Evolutionary conservation across 2,329 filamentous ascomycete species (phyloP).

Genomic region (Hypomyces perniciosus): DNA sequence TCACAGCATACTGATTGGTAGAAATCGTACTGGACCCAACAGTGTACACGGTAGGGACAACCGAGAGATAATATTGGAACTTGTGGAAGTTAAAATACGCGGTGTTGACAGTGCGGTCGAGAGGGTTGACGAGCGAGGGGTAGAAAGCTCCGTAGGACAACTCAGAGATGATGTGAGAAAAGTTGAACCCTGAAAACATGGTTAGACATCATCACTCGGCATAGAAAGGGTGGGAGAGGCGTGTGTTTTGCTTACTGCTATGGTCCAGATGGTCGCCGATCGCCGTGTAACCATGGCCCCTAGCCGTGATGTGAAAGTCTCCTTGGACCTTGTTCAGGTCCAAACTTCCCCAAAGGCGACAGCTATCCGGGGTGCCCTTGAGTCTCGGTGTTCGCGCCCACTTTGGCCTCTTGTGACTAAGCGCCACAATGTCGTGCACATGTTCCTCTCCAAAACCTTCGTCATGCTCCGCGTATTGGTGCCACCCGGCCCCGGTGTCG

Average conservation of each 20-base stretch:
- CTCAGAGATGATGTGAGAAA: constrained; percentile 93
- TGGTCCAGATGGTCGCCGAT: constrained; percentile 76
- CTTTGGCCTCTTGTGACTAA: constrained; percentile 57
- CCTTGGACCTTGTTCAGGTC: constrained; percentile 96
- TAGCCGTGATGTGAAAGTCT: constrained; percentile 94
- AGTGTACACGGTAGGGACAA: constrained; percentile 92
- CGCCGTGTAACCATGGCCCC: constrained; percentile 91
- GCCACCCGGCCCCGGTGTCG: constrained; percentile 53
- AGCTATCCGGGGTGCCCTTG: constrained; percentile 60
- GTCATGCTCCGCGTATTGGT: constrained; percentile 43
- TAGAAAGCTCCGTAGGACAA: constrained; percentile 97
- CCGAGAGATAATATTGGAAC: constrained; percentile 94
- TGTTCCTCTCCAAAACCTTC: constrained; percentile 74
- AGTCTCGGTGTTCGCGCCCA: constrained; percentile 71
- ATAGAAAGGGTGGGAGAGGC: neutral
- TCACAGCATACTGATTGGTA: constrained; percentile 98
- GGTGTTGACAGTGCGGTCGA: constrained; percentile 80
- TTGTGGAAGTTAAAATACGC: constrained; percentile 81
- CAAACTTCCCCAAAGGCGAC: constrained; percentile 82
- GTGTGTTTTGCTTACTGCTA: constrained; percentile 48
- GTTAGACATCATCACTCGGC: constrained; percentile 16
- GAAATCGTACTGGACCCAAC: constrained; percentile 62
- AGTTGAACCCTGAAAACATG: constrained; percentile 71
- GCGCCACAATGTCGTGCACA: constrained; percentile 82
- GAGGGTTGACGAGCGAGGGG: constrained; percentile 85